Evolutionary conservation across 2,329 filamentous ascomycete genomes (phyloP), one percentile per base, ranked within the genome.

Genomic region (Aspergillus pseudoterreus): DNA sequence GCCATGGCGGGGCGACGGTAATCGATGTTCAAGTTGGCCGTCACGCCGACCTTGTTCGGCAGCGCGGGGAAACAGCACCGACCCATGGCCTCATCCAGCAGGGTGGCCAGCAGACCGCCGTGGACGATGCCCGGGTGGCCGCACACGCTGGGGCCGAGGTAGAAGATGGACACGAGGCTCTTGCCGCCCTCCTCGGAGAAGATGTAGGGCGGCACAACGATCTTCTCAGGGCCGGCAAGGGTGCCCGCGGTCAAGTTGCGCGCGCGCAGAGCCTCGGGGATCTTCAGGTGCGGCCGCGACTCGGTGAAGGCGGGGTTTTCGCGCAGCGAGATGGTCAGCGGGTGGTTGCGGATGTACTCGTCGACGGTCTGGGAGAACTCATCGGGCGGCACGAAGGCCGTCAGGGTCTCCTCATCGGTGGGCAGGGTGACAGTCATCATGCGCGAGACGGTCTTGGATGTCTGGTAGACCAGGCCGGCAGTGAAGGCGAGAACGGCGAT

Each of bases 111-210:
- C 57, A 96, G 75, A 0, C 92, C 92, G 46, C 92, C 92, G 69
- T 97, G 94, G 6, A 96, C 82, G 56, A 97, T 90, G 2, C 88
- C 90, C 5, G 90, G 88, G 70, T 97, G 92, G 1, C 92, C 92
- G 67, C 90, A 96, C 38, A 97, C 76, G 62, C 89, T 85, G 2
- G 79, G 73, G 2, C 92, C 92, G 0, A 96, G 79, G 66, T 92
- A 92, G 48, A 85, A 80, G 39, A 97, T 80, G 12, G 84, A 82
- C 5, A 92, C 83, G 49, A 89, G 75, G 45, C 79, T 81, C 74
- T 84, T 85, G 48, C 89, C 87, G 24, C 79, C 82, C 19, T 82
- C 79, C 59, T 94, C 87, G 49, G 76, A 79, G 79, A 92, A 97
- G 5, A 83, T 82, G 43, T 90, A 79, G 1, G 92, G 91, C 3